Percentiles rank a stretch among this genome's conserved stretches.
phyloP scores from a whole-genome alignment of 192 early-diverging fungal genomes.

The Piromyces finnis region DNA sequence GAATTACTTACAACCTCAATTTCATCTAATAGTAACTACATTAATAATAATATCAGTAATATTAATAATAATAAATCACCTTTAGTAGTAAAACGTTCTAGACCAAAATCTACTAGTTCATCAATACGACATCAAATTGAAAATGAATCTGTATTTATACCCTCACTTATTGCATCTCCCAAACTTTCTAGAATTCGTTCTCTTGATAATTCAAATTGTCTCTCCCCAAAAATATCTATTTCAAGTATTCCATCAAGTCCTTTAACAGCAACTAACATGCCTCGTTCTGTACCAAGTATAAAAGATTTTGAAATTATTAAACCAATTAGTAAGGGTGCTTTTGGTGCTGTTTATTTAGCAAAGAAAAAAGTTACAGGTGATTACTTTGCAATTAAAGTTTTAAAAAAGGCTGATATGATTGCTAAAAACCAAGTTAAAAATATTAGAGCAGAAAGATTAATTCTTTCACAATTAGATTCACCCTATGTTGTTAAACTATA shows the following conservation, averaged over 20 bases:
- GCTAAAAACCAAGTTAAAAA: constrained; percentile 84
- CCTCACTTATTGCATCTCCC: constrained; percentile 2
- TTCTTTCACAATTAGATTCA: constrained; percentile 69
- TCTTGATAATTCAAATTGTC: constrained; percentile 6
- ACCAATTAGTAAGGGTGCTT: constrained; percentile 77
- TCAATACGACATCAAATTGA: background rate
- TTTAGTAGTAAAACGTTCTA: background rate
- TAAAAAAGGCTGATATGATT: constrained; percentile 75
- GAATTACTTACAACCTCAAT: background rate
- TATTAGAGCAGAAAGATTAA: constrained; percentile 76
- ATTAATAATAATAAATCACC: background rate
- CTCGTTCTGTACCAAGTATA: constrained; percentile 47
- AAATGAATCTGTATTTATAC: constrained; percentile 3
- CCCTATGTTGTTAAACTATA: constrained; percentile 71
- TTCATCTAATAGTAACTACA: too few species aligned
- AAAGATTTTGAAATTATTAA: constrained; percentile 85
- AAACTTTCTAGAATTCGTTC: constrained; percentile 10
- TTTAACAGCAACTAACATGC: constrained; percentile 7
- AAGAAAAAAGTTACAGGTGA: constrained; percentile 71
- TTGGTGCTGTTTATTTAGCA: constrained; percentile 69
- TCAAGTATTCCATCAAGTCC: constrained; percentile 17
- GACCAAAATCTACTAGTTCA: background rate
- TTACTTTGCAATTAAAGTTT: constrained; percentile 74
- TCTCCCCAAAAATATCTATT: constrained; percentile 10
- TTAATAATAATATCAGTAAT: background rate